Conservation (phyloP, 257 asterid genomes). For the Prunella vulgaris region DNA sequence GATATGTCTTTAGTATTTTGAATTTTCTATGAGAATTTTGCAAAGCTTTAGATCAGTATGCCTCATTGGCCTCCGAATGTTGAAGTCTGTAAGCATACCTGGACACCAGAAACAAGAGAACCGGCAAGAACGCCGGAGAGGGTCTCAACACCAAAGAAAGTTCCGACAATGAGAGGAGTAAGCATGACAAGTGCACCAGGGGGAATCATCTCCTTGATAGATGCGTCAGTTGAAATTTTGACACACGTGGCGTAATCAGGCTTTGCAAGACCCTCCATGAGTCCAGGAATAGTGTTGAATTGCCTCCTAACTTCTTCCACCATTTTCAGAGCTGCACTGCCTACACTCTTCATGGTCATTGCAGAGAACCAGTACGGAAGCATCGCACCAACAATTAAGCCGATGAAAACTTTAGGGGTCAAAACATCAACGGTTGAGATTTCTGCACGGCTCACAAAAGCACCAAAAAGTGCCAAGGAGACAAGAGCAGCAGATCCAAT, state of each 20-base stretch:
- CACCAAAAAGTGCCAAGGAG: constrained; percentile 84
- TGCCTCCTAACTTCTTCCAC: constrained; percentile 94
- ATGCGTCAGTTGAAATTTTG: constrained; percentile 84
- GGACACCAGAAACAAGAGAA: constrained; percentile 88
- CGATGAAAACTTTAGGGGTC: constrained; percentile 85
- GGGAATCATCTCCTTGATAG: constrained; percentile 85
- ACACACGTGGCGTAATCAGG: constrained; percentile 90
- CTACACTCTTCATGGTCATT: constrained; percentile 96
- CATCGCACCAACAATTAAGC: constrained; percentile 85
- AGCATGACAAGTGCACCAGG: constrained; percentile 97
- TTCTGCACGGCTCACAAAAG: constrained; percentile 84
- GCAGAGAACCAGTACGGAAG: constrained; percentile 96
- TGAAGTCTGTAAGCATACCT: constrained; percentile 37
- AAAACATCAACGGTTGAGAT: constrained; percentile 66
- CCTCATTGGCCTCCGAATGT: not conserved
- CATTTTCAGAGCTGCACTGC: constrained; percentile 87
- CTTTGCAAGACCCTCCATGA: constrained; percentile 70
- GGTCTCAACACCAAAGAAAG: constrained; percentile 82
- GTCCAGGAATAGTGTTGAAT: constrained; percentile 78
- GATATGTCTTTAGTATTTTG: too few species aligned
- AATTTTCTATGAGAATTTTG: not conserved
- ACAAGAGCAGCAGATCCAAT: constrained; percentile 93
- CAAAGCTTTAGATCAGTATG: not conserved
- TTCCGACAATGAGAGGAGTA: constrained; percentile 79
- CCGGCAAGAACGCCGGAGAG: constrained; percentile 91